These are phyloP conservation scores for Xylaria sp. DNA, from an alignment of 2,329 filamentous ascomycete genomes.

Conservation along the genomic window DNA sequence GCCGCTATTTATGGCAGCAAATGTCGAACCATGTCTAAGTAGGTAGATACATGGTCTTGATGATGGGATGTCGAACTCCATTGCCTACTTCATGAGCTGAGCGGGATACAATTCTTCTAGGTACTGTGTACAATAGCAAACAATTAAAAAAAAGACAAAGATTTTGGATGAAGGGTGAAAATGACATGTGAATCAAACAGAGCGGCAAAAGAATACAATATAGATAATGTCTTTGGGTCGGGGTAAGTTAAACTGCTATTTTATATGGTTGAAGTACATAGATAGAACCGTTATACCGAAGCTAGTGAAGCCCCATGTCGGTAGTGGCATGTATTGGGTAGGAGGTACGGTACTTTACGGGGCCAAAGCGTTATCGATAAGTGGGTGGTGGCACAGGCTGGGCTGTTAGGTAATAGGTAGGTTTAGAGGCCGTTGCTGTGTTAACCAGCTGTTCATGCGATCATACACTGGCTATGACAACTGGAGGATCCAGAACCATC, in stretches of 20 bases:
- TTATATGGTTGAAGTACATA: no score
- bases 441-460: slow-evolving; percentile 22
- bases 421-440: slow-evolving; percentile 24
- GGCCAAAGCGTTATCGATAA: not conserved
- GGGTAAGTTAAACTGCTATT: no score
- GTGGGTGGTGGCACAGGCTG: no score
- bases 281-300: no score
- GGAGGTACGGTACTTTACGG: no score
- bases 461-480: no score
- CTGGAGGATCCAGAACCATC: slow-evolving; percentile 6
- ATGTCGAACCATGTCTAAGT: not conserved
- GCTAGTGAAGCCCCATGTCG: no score
- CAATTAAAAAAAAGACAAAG: no score
- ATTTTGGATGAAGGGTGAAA: not conserved
- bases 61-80: not conserved
- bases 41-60: not conserved
- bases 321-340: no score
- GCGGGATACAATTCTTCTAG: no score
- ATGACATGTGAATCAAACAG: not conserved
- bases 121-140: no score
- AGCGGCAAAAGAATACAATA: not conserved
- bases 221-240: no score
- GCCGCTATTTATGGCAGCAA: not conserved
- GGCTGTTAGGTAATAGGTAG: not conserved
- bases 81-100: not conserved